These are phyloP conservation scores for Cadophora luteo-olivacea DNA, from an alignment of 2,329 filamentous ascomycete genomes.

Conservation along the genomic window DNA sequence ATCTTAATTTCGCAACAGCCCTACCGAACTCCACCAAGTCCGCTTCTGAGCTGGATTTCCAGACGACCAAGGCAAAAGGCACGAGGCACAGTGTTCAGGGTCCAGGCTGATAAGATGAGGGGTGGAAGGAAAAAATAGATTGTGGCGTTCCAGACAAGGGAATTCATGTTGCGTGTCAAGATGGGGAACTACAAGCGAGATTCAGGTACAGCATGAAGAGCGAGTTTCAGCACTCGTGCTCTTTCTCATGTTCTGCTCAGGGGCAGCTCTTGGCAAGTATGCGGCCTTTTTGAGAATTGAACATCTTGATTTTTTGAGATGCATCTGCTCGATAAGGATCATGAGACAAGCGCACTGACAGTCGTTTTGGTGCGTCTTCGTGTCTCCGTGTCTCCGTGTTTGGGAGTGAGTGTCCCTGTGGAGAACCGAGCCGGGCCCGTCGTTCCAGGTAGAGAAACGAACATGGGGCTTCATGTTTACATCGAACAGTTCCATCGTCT, in stretches of 20 bases:
- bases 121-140: constrained; percentile 8
- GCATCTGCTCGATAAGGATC: neutral
- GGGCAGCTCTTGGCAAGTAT: neutral
- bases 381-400: constrained; percentile 16
- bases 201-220: constrained; percentile 11
- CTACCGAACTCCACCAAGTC: constrained; percentile 7
- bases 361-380: constrained; percentile 9
- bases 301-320: neutral
- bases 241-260: neutral
- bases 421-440: constrained; percentile 5
- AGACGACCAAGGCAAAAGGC: neutral
- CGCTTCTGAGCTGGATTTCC: constrained; percentile 6
- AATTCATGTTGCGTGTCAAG: neutral
- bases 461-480: neutral
- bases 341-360: constrained; percentile 21
- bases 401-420: constrained; percentile 13
- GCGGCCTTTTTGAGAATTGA: neutral
- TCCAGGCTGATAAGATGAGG: too few relatives aligned
- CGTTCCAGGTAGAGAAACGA: constrained; percentile 17
- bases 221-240: constrained; percentile 8
- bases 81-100: too few relatives aligned
- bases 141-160: constrained; percentile 1
- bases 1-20: constrained; percentile 21
- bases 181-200: neutral
- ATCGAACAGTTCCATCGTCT: neutral